Percentiles rank a stretch among this genome's conserved stretches.
phyloP scores from a whole-genome alignment of 306 rosid species.

The Neltuma alba region DNA sequence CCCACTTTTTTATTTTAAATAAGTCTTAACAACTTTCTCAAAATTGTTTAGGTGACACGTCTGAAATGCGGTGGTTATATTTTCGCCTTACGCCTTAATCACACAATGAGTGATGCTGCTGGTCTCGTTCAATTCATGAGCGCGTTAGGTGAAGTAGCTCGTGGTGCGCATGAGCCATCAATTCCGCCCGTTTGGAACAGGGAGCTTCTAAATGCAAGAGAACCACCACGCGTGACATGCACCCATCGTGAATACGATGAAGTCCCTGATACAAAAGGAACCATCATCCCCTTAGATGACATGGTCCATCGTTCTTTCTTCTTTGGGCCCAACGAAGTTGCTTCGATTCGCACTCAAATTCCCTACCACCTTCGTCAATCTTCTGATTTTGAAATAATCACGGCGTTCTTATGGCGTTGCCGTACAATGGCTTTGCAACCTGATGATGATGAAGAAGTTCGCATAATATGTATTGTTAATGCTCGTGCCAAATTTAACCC shows the following conservation, averaged over 20 bases:
- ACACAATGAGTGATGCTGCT: conserved; percentile 2
- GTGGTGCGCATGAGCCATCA: conserved; percentile 1
- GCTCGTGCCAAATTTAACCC: conserved; percentile 6
- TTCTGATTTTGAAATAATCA: background rate
- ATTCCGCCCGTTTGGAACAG: background rate
- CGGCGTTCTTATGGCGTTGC: background rate
- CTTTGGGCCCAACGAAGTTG: conserved; percentile 4
- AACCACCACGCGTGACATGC: background rate
- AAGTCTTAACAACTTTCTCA: background rate
- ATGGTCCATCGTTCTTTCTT: conserved; percentile 13
- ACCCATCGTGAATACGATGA: background rate
- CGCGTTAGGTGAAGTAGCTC: background rate
- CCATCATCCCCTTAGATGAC: conserved; percentile 4
- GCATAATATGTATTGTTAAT: conserved; percentile 2
- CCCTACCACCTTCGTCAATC: background rate
- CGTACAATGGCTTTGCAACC: background rate
- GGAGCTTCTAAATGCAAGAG: background rate
- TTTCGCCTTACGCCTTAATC: background rate
- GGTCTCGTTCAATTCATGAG: background rate
- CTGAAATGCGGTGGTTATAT: conserved; percentile 15
- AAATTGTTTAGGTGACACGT: background rate
- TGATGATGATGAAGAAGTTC: background rate
- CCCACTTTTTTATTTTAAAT: too few relatives aligned
- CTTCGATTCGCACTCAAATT: background rate
- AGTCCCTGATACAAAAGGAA: background rate